Evolutionary conservation across 371 early-diverging fungal species (phyloP).

Genomic region (Lichtheimia ornata): DNA sequence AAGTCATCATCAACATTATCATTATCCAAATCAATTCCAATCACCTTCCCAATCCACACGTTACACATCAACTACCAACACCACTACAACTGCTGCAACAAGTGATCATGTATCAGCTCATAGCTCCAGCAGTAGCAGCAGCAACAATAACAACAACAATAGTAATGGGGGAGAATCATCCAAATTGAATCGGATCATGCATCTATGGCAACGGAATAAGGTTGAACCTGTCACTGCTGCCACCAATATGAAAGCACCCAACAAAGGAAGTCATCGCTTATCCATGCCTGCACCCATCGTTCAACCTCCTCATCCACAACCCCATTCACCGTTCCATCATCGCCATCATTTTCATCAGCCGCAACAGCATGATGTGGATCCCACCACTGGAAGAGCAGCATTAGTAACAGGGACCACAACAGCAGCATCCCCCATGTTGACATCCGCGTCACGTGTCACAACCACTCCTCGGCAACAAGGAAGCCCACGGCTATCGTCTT

Average conservation of each 20-base stretch:
- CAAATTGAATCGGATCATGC: slow-evolving; percentile 18
- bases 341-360: background rate
- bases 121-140: background rate
- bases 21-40: background rate
- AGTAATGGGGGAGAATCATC: background rate
- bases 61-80: slow-evolving; percentile 2
- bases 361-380: background rate
- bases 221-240: slow-evolving; percentile 9
- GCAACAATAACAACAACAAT: background rate
- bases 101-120: background rate
- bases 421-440: background rate
- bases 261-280: slow-evolving; percentile 13
- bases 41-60: background rate
- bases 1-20: background rate
- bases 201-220: slow-evolving; percentile 19
- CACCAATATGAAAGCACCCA: slow-evolving; percentile 3
- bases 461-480: slow-evolving; percentile 4
- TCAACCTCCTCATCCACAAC: background rate
- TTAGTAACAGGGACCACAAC: background rate
- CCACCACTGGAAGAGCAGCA: background rate
- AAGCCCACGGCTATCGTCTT: slow-evolving; percentile 18
- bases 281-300: slow-evolving; percentile 17
- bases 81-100: slow-evolving; percentile 2
- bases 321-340: no score
- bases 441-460: background rate